Evolutionary conservation across 345 rosid genomes (phyloP).

Genomic region (Camelina sativa): DNA sequence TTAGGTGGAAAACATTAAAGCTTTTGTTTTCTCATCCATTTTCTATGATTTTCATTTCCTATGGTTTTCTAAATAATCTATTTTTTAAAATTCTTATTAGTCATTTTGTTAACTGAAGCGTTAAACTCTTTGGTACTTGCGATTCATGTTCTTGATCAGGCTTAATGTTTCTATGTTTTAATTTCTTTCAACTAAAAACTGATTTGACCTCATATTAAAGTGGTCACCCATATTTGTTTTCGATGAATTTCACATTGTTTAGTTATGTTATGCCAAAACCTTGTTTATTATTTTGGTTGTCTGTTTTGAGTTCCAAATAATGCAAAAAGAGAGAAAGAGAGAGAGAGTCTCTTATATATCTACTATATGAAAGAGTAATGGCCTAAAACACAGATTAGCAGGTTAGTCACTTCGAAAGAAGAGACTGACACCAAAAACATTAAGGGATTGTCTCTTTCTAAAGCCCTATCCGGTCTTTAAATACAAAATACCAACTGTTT

Average conservation of each 20-base stretch:
- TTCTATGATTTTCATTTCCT: too few species aligned
- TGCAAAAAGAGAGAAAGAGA: too few species aligned
- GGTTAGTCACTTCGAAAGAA: conserved; percentile 19
- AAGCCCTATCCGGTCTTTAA: background rate
- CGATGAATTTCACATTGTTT: conserved; percentile 23
- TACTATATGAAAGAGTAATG: background rate
- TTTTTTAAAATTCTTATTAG: too few species aligned
- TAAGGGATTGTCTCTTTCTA: conserved; percentile 2
- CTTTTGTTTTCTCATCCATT: too few species aligned
- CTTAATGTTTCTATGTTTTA: background rate
- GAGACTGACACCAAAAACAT: conserved; percentile 24
- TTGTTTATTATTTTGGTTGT: conserved; percentile 8
- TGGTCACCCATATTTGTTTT: background rate
- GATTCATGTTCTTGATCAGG: too few species aligned
- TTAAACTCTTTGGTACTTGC: too few species aligned
- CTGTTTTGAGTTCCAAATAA: too few species aligned
- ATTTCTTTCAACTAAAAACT: too few species aligned
- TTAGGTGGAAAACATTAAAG: too few species aligned
- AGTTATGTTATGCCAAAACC: conserved; percentile 9
- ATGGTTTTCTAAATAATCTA: too few species aligned
- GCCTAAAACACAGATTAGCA: background rate
- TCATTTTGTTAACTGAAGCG: too few species aligned
- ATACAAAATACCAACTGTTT: background rate
- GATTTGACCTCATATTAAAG: too few species aligned
- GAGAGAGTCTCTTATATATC: conserved; percentile 25